Percentiles rank a stretch among this genome's conserved stretches.
phyloP scores from a whole-genome alignment of 139 green algal species.

The Coelastrella sp. region DNA sequence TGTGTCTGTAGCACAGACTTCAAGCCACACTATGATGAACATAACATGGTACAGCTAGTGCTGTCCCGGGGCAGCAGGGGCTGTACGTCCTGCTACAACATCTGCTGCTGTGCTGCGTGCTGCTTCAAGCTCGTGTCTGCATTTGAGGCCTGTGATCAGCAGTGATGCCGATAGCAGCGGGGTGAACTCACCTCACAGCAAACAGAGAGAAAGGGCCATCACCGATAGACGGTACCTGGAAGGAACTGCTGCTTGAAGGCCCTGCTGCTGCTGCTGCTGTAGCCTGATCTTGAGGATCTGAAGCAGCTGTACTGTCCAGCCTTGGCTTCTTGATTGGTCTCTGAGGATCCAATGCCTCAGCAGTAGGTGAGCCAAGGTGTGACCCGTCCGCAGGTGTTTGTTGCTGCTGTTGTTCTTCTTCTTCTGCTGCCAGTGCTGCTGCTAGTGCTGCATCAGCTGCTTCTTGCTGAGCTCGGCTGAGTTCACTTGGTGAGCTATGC shows the following conservation, averaged over 20 bases:
- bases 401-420: constrained; percentile 3
- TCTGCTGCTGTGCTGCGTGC: background rate
- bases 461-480: no score
- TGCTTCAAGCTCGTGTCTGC: background rate
- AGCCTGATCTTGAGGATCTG: background rate
- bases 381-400: background rate
- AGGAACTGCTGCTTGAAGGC: background rate
- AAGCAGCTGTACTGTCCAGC: background rate
- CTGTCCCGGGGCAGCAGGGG: no score
- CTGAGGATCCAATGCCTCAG: background rate
- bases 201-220: constrained; percentile 8
- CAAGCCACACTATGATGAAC: no score
- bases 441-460: constrained; percentile 27
- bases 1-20: no score
- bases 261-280: background rate
- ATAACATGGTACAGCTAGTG: no score
- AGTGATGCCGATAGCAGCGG: background rate
- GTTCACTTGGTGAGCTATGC: background rate
- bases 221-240: background rate
- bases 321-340: background rate
- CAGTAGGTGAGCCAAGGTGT: background rate
- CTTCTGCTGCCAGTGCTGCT: constrained; percentile 28
- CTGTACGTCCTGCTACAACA: no score
- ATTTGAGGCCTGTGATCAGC: background rate
- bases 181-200: constrained; percentile 11